Percentiles rank a stretch among this genome's conserved stretches.
phyloP scores from a whole-genome alignment of 1,284 basidiomycete species.

The Leccinum fuscescens region DNA sequence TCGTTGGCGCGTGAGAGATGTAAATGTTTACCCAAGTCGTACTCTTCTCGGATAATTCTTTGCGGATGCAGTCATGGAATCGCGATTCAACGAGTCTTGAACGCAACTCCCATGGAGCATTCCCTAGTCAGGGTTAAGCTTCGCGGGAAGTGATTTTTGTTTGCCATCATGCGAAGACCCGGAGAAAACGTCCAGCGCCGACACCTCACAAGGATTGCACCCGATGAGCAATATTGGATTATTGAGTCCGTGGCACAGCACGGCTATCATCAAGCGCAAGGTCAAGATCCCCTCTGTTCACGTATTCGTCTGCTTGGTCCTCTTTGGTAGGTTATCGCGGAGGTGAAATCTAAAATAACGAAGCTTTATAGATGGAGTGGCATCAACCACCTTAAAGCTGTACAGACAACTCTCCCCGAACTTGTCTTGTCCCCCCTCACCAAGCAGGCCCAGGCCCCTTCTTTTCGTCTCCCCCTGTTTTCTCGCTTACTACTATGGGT shows the following conservation, averaged over 20 bases:
- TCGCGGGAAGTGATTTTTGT: conserved; percentile 23
- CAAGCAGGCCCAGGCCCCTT: conserved; percentile 2
- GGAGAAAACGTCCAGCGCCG: conserved; percentile 30
- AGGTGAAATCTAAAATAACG: conserved; percentile 23
- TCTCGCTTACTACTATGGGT: conserved; percentile 25
- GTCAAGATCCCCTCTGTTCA: conserved; percentile 28
- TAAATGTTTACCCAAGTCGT: not conserved
- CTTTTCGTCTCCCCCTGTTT: conserved; percentile 8
- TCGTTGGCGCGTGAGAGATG: not conserved
- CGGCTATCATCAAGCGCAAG: conserved; percentile 33
- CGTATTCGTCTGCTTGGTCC: conserved; percentile 18
- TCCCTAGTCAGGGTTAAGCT: conserved; percentile 20
- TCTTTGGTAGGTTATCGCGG: conserved; percentile 28
- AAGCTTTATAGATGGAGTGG: conserved; percentile 26
- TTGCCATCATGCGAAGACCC: conserved; percentile 18
- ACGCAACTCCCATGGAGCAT: not conserved
- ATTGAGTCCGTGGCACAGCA: conserved; percentile 31
- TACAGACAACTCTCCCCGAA: conserved; percentile 15
- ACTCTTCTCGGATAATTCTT: not conserved
- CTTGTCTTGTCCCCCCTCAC: conserved; percentile 11
- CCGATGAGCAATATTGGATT: conserved; percentile 24
- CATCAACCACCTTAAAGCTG: conserved; percentile 21
- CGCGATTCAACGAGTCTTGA: not conserved
- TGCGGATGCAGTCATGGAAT: not conserved
- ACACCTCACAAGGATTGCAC: conserved; percentile 32